Evolutionary conservation across 2,329 filamentous ascomycete genomes (phyloP), one percentile per base, ranked within the genome.

Genomic region (Huntiella bhutanensis): DNA sequence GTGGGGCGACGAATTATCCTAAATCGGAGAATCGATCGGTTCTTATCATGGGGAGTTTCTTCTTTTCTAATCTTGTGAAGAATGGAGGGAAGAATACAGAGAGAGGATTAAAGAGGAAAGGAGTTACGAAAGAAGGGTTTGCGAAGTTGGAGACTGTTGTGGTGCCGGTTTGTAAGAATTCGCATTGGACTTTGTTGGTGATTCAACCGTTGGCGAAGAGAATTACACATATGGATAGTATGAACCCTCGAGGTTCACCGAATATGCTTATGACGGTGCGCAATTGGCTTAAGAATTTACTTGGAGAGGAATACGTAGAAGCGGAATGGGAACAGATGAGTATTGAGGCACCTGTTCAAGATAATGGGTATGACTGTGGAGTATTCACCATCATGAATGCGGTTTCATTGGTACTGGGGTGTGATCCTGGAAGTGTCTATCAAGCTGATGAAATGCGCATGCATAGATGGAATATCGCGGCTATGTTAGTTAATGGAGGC

Each of bases 321-420:
- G 60, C 62, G 1, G 76, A 82, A 36, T 87, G 82, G 82, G 64
- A 58, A 17, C 62, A 66, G 1, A 61, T 70, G 5, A 57, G 60
- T n/a, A 64, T 69, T 39, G 58, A 60, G 12, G 72, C 71, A 33
- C 68, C 73, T 0, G 54, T 52, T 2, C 82, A 87, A 58, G 65
- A 62, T 19, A 87, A 87, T 55, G 69, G 70, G 1, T 75, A 71
- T 55, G 82, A 87, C 57, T 87, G 82, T 53, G 82, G 82, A n/a
- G 73, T 85, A 3, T 83, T 84, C 57, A 73, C 78, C 11, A 75
- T 83, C 52, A 73, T 81, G 13, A 88, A 87, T 55, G 77, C 73
- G 12, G 69, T 84, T 41, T 81, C 75, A 47, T 54, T 76, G 33
- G 64, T 69, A 0, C 55, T 75, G 32, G 71, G 71, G 1, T 53